phyloP scores from a whole-genome alignment of 1,139 yeast genomes.

The Zhuliangozyma parablackwelliae region DNA sequence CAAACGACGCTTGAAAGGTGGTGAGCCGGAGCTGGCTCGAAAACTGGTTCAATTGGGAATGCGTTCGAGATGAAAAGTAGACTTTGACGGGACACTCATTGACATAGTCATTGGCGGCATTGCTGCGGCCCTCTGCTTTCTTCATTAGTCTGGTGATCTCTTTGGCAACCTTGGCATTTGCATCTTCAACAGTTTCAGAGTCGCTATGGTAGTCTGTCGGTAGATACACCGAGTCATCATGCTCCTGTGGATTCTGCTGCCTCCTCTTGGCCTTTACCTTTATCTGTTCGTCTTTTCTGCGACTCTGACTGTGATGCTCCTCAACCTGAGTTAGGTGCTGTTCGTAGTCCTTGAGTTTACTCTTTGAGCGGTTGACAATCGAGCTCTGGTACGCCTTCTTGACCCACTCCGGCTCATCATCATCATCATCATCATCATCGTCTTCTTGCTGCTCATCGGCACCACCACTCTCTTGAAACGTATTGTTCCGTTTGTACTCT shows the following conservation, averaged over 20 bases:
- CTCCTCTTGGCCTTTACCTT: background rate
- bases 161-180: slow-evolving; percentile 26
- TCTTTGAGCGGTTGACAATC: slow-evolving; percentile 24
- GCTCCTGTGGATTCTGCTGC: background rate
- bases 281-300: slow-evolving; percentile 10
- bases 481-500: slow-evolving; percentile 43
- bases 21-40: slow-evolving; percentile 68
- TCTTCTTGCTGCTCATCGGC: background rate
- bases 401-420: slow-evolving; percentile 63
- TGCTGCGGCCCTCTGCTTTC: slow-evolving; percentile 25
- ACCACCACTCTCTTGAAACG: slow-evolving; percentile 12
- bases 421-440: slow-evolving; percentile 22
- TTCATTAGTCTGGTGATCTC: slow-evolving; percentile 44
- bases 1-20: slow-evolving; percentile 58
- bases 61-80: slow-evolving; percentile 81
- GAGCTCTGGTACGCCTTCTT: slow-evolving; percentile 37
- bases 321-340: slow-evolving; percentile 26
- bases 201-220: slow-evolving; percentile 43
- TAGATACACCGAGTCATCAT: slow-evolving; percentile 15
- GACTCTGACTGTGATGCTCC: slow-evolving; percentile 12
- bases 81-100: slow-evolving; percentile 44
- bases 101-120: slow-evolving; percentile 3
- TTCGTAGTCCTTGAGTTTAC: slow-evolving; percentile 38
- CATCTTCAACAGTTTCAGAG: slow-evolving; percentile 15
- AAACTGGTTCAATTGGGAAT: slow-evolving; percentile 82